phyloP scores from a whole-genome alignment of 495 filamentous ascomycete species.

The Daldinia concentrica region DNA sequence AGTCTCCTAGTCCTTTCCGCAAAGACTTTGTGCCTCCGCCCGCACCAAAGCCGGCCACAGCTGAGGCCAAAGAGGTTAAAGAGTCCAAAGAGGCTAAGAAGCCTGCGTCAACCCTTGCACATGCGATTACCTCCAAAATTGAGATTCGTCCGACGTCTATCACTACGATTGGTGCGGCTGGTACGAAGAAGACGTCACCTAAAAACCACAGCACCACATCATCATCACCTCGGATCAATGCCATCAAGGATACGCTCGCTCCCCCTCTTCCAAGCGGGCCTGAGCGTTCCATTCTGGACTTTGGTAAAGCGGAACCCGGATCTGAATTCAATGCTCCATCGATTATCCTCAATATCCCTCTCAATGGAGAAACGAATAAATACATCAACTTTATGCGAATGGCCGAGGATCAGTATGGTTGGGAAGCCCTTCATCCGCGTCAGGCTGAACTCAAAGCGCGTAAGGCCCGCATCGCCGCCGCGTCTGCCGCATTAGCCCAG shows the following conservation, averaged over 20 bases:
- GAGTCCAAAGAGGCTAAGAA: slow-evolving; percentile 47
- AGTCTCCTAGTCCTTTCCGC: slow-evolving; percentile 47
- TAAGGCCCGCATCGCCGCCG: slow-evolving; percentile 82
- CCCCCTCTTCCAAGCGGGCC: slow-evolving; percentile 48
- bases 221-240: slow-evolving; percentile 54
- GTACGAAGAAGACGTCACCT: slow-evolving; percentile 46
- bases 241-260: slow-evolving; percentile 52
- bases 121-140: slow-evolving; percentile 46
- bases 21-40: slow-evolving; percentile 47
- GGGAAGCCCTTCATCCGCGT: slow-evolving; percentile 90
- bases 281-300: slow-evolving; percentile 61
- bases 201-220: slow-evolving; percentile 54
- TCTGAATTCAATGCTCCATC: slow-evolving; percentile 70
- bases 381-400: slow-evolving; percentile 95
- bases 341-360: slow-evolving; percentile 82
- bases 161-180: slow-evolving; percentile 53
- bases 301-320: slow-evolving; percentile 59
- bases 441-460: slow-evolving; percentile 84
- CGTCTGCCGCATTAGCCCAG: slow-evolving; percentile 80
- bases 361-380: slow-evolving; percentile 82
- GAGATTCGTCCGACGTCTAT: slow-evolving; percentile 50
- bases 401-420: slow-evolving; percentile 92
- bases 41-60: slow-evolving; percentile 48
- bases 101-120: slow-evolving; percentile 43
- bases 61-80: slow-evolving; percentile 41